These are phyloP conservation scores for Aechmea fasciata DNA, from an alignment of 176 grass and related monocot genomes.

Conservation along the genomic window DNA sequence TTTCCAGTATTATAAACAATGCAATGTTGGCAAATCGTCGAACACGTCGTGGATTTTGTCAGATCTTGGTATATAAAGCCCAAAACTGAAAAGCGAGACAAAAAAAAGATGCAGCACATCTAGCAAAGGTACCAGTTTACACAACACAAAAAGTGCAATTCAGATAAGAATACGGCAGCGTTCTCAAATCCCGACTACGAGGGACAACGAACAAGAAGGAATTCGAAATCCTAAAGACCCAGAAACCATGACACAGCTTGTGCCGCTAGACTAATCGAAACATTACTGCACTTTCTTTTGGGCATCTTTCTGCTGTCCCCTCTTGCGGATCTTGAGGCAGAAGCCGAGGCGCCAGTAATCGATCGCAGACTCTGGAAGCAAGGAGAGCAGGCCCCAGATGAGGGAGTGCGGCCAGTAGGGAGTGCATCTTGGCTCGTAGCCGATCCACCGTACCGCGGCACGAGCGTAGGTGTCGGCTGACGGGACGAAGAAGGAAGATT, in stretches of 20 bases:
- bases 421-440: slow-evolving; percentile 71
- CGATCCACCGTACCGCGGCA: slow-evolving; percentile 56
- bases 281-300: slow-evolving; percentile 52
- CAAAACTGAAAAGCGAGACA: too few species aligned
- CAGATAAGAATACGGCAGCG: too few species aligned
- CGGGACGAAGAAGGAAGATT: slow-evolving; percentile 64
- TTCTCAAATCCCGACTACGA: too few species aligned
- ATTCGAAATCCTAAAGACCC: background rate
- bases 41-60: too few species aligned
- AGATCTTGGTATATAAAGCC: too few species aligned
- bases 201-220: too few species aligned
- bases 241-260: slow-evolving; percentile 6
- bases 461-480: slow-evolving; percentile 70
- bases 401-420: slow-evolving; percentile 83
- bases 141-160: too few species aligned
- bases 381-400: slow-evolving; percentile 57
- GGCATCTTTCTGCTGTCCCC: slow-evolving; percentile 57
- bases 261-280: background rate
- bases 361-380: slow-evolving; percentile 44
- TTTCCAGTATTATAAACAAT: too few species aligned
- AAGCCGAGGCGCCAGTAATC: slow-evolving; percentile 52
- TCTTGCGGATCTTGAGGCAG: slow-evolving; percentile 69
- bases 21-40: too few species aligned
- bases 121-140: too few species aligned
- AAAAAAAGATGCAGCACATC: too few species aligned